Evolutionary conservation across 352 stramenopile genomes (phyloP).

Genomic region (Phytophthora crassamura): DNA sequence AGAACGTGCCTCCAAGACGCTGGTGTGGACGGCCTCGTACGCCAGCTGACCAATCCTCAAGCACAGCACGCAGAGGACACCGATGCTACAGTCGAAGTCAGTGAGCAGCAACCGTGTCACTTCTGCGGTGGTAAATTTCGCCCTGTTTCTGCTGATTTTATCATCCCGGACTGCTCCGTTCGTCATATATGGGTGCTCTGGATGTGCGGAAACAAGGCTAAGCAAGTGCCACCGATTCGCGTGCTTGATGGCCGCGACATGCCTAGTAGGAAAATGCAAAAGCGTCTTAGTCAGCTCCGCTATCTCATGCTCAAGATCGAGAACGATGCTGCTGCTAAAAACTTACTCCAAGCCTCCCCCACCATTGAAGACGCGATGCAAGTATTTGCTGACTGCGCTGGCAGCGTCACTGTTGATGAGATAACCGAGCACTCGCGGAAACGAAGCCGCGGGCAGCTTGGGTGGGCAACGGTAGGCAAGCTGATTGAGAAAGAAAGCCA

Average conservation of each 20-base stretch:
- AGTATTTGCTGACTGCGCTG: constrained; percentile 2
- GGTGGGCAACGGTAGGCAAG: constrained; percentile 3
- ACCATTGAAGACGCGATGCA: constrained; percentile 4
- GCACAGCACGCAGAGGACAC: no score
- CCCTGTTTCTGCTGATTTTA: constrained; percentile 7
- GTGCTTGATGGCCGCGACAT: constrained; percentile 7
- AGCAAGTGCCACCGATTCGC: constrained; percentile 4
- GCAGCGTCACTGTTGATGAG: neutral
- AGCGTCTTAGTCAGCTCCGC: constrained; percentile 14
- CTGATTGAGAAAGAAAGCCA: neutral
- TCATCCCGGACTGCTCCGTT: constrained; percentile 13
- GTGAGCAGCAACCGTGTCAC: neutral
- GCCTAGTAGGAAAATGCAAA: constrained; percentile 11
- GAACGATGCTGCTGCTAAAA: neutral
- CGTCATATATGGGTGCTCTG: constrained; percentile 4
- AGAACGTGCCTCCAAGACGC: neutral
- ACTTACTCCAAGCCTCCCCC: neutral
- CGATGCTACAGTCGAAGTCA: neutral
- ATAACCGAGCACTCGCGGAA: constrained; percentile 2
- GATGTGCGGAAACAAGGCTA: constrained; percentile 13
- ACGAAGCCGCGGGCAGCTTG: constrained; percentile 1
- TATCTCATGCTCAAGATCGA: constrained; percentile 15
- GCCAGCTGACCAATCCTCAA: neutral
- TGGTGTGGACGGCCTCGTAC: neutral
- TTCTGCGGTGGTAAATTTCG: constrained; percentile 20